phyloP scores from a whole-genome alignment of 75 land plant species.

The Selaginella tamariscina region DNA sequence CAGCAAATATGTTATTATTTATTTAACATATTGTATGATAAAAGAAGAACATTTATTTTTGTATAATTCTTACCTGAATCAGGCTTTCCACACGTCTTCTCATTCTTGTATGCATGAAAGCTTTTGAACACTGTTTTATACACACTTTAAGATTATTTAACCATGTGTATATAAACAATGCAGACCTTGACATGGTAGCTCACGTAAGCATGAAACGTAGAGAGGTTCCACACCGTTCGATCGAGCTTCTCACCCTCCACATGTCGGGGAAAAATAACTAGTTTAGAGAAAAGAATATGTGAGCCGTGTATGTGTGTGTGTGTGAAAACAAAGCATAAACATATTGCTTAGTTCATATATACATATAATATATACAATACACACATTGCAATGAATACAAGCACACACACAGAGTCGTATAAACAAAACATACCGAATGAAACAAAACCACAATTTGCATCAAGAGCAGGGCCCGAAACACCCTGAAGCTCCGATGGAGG shows the following conservation, averaged over 20 bases:
- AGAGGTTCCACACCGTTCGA: conserved; percentile 75
- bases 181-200: conserved; percentile 94
- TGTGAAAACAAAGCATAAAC: no score
- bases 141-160: background rate
- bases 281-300: background rate
- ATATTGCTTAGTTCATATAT: no score
- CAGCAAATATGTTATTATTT: background rate
- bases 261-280: conserved; percentile 85
- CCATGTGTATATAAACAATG: background rate
- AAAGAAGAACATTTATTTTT: background rate
- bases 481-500: conserved; percentile 76
- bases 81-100: conserved; percentile 85
- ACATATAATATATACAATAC: background rate
- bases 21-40: background rate
- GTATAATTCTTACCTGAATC: conserved; percentile 49
- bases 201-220: conserved; percentile 92
- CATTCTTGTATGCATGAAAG: conserved; percentile 98
- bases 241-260: conserved; percentile 86
- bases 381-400: background rate
- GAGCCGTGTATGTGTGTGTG: no score
- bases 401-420: no score
- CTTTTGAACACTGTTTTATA: conserved; percentile 71
- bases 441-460: conserved; percentile 93
- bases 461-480: conserved; percentile 51
- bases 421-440: conserved; percentile 85